These are phyloP conservation scores for Vigna radiata DNA, from an alignment of 306 rosid genomes.

Conservation along the genomic window DNA sequence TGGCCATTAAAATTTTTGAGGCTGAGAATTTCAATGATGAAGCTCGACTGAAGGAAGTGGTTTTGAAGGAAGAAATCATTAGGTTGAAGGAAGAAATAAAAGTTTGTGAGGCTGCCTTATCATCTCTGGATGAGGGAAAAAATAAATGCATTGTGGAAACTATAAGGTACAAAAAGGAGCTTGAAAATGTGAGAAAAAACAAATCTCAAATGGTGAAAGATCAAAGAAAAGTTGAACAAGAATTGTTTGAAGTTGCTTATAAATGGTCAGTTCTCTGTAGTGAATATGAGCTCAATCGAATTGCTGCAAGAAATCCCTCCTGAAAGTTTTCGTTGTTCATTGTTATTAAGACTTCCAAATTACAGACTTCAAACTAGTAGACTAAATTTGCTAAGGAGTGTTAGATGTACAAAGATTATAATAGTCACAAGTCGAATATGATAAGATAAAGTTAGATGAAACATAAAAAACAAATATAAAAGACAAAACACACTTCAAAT, in stretches of 20 bases:
- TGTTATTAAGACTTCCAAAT: no score
- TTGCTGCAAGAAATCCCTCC: not conserved
- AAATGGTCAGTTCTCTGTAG: not conserved
- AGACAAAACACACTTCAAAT: no score
- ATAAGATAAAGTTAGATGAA: no score
- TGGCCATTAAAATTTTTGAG: not conserved
- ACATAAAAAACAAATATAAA: no score
- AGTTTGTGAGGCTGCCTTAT: not conserved
- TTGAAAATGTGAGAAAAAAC: not conserved
- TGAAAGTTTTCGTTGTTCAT: not conserved
- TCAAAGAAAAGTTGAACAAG: no score
- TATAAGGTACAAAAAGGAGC: not conserved
- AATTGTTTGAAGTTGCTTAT: not conserved
- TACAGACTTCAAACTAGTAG: no score
- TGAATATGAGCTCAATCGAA: not conserved
- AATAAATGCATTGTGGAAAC: slow-evolving; percentile 2
- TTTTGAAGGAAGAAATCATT: not conserved
- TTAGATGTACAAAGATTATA: no score
- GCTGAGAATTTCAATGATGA: not conserved
- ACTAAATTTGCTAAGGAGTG: no score
- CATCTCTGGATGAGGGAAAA: not conserved
- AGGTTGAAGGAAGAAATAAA: not conserved
- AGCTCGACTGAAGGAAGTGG: not conserved
- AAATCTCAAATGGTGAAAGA: not conserved
- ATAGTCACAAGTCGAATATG: no score